These are phyloP conservation scores for Pyrenochaeta sp. DNA, from an alignment of 2,329 filamentous ascomycete species.

Conservation along the genomic window DNA sequence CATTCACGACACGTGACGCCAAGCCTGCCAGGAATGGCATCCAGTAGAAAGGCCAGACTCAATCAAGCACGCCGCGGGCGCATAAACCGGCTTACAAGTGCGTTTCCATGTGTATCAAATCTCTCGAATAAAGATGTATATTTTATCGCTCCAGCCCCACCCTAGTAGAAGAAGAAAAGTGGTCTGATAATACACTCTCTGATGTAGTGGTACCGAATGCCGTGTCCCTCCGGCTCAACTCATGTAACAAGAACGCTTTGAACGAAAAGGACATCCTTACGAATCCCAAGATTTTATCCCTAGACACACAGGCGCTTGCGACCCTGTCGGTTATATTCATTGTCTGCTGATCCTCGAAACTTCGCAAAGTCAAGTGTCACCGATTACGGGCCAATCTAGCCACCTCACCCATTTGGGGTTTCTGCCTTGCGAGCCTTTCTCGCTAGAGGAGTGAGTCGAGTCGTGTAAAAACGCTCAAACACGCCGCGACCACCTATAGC, in stretches of 20 bases:
- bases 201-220: conserved; percentile 27
- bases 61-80: conserved; percentile 9
- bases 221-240: conserved; percentile 26
- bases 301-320: conserved; percentile 10
- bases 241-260: conserved; percentile 39
- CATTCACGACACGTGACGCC: conserved; percentile 15
- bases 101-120: conserved; percentile 1
- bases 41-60: conserved; percentile 4
- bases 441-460: conserved; percentile 88
- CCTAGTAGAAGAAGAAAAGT: conserved; percentile 17
- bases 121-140: conserved; percentile 17
- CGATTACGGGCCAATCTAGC: conserved; percentile 5
- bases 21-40: conserved; percentile 7
- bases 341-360: conserved; percentile 11
- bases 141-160: conserved; percentile 29
- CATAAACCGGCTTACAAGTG: conserved; percentile 10
- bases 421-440: conserved; percentile 1
- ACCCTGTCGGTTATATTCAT: conserved; percentile 14
- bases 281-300: conserved; percentile 10
- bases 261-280: conserved; percentile 26
- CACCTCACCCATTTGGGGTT: too few species aligned
- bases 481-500: conserved; percentile 81
- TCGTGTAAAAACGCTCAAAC: conserved; percentile 95
- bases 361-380: conserved; percentile 14
- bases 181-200: conserved; percentile 3